phyloP scores from a whole-genome alignment of 108 stramenopile species.

The Seminavis robusta region DNA sequence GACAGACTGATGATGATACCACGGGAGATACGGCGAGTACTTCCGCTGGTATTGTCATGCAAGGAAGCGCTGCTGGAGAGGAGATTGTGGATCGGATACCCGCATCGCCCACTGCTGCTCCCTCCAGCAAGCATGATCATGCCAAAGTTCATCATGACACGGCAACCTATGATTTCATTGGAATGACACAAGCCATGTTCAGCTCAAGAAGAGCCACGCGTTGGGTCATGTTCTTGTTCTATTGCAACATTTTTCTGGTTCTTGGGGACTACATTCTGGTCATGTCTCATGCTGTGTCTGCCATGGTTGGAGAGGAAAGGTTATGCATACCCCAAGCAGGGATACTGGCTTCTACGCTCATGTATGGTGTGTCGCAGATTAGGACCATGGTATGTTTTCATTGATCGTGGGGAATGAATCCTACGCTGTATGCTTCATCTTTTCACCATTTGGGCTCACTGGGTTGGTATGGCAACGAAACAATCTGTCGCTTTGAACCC shows the following conservation, averaged over 20 bases:
- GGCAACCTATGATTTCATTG: conserved; percentile 69
- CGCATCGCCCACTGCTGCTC: conserved; percentile 4
- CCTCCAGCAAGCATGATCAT: conserved; percentile 4
- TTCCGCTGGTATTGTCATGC: not conserved
- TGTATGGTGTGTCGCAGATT: conserved; percentile 59
- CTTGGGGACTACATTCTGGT: conserved; percentile 68
- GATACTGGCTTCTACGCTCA: conserved; percentile 51
- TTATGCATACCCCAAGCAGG: conserved; percentile 64
- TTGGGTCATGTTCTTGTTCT: conserved; percentile 53
- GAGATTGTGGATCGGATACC: too few relatives aligned
- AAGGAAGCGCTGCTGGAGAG: not conserved
- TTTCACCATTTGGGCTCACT: too few relatives aligned
- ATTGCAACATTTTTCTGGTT: conserved; percentile 68
- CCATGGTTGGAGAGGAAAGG: conserved; percentile 45
- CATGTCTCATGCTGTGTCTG: conserved; percentile 63
- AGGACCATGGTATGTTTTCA: conserved; percentile 68
- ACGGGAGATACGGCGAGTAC: too few relatives aligned
- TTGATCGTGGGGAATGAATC: too few relatives aligned
- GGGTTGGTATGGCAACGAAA: too few relatives aligned
- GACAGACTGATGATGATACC: too few relatives aligned
- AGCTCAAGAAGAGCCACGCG: conserved; percentile 13
- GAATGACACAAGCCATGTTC: conserved; percentile 58
- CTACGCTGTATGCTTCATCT: too few relatives aligned
- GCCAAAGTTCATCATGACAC: conserved; percentile 31
- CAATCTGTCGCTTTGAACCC: too few relatives aligned